Evolutionary conservation across 805 yeast genomes (phyloP).

Genomic region (Clavispora fructus): DNA sequence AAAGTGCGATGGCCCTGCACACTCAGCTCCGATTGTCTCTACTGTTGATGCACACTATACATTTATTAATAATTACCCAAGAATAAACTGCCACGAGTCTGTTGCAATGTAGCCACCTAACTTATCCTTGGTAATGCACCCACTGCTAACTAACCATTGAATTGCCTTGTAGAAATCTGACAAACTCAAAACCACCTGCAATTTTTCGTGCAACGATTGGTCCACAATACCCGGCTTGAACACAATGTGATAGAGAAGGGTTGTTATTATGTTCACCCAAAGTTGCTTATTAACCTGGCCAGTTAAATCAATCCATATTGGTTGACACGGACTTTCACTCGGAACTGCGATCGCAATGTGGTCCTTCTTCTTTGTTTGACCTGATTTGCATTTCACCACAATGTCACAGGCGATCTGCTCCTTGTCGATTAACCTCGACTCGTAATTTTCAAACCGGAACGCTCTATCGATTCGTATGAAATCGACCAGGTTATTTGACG

Average conservation of each 20-base stretch:
- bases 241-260: conserved; percentile 34
- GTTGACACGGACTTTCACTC: conserved; percentile 54
- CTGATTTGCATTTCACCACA: conserved; percentile 26
- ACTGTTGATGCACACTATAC: not conserved
- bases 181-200: conserved; percentile 25
- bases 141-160: conserved; percentile 38
- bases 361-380: conserved; percentile 1
- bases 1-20: conserved; percentile 8
- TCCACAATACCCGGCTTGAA: conserved; percentile 34
- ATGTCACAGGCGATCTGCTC: conserved; percentile 63
- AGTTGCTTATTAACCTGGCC: conserved; percentile 55
- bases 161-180: conserved; percentile 26
- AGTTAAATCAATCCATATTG: conserved; percentile 64
- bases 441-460: conserved; percentile 56
- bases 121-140: conserved; percentile 28
- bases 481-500: conserved; percentile 29
- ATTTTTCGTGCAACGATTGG: conserved; percentile 17
- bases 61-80: conserved; percentile 21
- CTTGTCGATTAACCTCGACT: conserved; percentile 69
- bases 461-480: conserved; percentile 44
- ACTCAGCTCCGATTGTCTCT: not conserved
- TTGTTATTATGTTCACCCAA: conserved; percentile 55
- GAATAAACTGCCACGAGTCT: conserved; percentile 41
- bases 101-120: conserved; percentile 40
- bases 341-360: conserved; percentile 44